Percentiles rank a stretch among this genome's conserved stretches.
These are phyloP conservation scores for Salvia sclarea DNA, from an alignment of 305 asterid genomes.

Conservation along the genomic window DNA sequence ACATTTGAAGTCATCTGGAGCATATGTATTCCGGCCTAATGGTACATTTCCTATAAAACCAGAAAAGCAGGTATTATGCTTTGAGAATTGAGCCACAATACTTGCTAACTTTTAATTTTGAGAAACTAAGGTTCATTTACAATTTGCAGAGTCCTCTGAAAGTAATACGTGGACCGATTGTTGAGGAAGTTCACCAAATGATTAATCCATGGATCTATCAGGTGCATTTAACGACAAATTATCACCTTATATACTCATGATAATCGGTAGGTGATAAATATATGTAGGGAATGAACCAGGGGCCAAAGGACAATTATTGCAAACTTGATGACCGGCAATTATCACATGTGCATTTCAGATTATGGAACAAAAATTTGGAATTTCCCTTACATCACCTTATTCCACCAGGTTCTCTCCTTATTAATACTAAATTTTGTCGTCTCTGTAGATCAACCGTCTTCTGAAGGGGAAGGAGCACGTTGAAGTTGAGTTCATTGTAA, in stretches of 20 bases:
- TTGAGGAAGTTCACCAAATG: slow-evolving; percentile 71
- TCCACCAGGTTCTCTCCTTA: slow-evolving; percentile 13
- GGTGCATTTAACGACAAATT: slow-evolving; percentile 36
- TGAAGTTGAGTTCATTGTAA: slow-evolving; percentile 79
- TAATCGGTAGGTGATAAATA: not conserved
- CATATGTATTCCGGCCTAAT: slow-evolving; percentile 71
- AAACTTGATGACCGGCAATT: not conserved
- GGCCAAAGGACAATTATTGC: not conserved
- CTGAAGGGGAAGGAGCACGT: slow-evolving; percentile 67
- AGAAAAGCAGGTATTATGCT: slow-evolving; percentile 43
- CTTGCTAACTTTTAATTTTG: slow-evolving; percentile 12
- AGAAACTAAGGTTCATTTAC: slow-evolving; percentile 16
- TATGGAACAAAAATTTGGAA: slow-evolving; percentile 14
- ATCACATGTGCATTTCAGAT: slow-evolving; percentile 6
- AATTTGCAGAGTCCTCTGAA: slow-evolving; percentile 41
- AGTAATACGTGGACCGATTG: slow-evolving; percentile 61
- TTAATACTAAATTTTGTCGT: slow-evolving; percentile 30
- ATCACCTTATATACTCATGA: too few relatives aligned
- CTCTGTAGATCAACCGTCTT: slow-evolving; percentile 57
- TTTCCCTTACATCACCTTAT: slow-evolving; percentile 19
- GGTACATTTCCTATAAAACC: slow-evolving; percentile 49
- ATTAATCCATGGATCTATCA: slow-evolving; percentile 69
- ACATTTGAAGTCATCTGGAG: slow-evolving; percentile 63
- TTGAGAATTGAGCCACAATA: slow-evolving; percentile 12
- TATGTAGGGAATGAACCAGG: not conserved